phyloP scores from a whole-genome alignment of 495 filamentous ascomycete genomes.

The Aspergillus ostianus region DNA sequence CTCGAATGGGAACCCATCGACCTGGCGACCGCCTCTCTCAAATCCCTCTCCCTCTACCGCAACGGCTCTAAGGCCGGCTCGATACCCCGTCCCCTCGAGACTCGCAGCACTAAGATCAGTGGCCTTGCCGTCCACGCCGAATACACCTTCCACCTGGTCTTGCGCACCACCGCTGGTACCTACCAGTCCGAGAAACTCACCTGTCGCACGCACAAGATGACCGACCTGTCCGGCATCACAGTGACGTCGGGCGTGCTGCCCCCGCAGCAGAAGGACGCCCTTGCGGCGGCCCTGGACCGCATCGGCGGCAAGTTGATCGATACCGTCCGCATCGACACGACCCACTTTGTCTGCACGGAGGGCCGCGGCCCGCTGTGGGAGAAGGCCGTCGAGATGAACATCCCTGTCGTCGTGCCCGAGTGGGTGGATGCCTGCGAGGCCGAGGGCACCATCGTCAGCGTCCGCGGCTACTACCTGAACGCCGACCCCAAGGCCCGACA shows the following conservation, averaged over 20 bases:
- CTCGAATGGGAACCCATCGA: constrained; percentile 97
- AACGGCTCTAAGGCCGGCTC: constrained; percentile 95
- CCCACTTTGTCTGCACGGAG: constrained; percentile 98
- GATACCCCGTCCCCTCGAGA: constrained; percentile 81
- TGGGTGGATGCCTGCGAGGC: constrained; percentile 95
- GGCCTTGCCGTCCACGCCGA: constrained; percentile 95
- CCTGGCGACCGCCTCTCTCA: constrained; percentile 85
- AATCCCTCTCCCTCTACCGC: constrained; percentile 84
- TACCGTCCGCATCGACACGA: constrained; percentile 92
- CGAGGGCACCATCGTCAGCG: constrained; percentile 89
- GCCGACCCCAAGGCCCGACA: constrained; percentile 70
- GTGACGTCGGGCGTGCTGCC: constrained; percentile 89
- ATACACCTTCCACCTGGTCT: constrained; percentile 89
- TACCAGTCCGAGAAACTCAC: constrained; percentile 77
- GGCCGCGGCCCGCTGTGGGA: constrained; percentile 89
- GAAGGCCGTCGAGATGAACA: constrained; percentile 95
- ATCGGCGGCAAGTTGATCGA: constrained; percentile 94
- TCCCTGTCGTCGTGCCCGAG: constrained; percentile 95
- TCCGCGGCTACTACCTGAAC: constrained; percentile 92
- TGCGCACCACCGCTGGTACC: constrained; percentile 88
- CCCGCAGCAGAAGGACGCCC: constrained; percentile 66
- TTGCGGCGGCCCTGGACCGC: constrained; percentile 72
- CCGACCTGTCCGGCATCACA: constrained; percentile 92
- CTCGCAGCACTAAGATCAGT: constrained; percentile 92
- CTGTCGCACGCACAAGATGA: constrained; percentile 97